These are phyloP conservation scores for Pelargonium myrrhifolium DNA, from an alignment of 441 rosid species.

Conservation along the genomic window DNA sequence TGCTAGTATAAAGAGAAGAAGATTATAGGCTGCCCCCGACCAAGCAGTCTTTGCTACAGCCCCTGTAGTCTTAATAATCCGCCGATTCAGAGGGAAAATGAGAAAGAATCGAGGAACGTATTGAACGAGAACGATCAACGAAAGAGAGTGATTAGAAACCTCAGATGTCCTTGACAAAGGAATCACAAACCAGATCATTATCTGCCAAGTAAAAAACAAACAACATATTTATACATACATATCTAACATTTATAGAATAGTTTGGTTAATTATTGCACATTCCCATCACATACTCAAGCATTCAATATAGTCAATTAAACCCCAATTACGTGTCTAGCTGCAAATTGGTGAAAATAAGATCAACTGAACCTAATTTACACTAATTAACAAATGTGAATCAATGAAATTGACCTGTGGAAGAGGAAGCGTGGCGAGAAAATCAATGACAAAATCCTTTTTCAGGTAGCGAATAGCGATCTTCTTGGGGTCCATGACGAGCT, in stretches of 20 bases:
- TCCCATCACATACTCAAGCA: too few relatives aligned
- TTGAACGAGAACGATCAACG: conserved; percentile 70
- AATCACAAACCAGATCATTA: conserved; percentile 70
- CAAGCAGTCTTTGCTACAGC: conserved; percentile 89
- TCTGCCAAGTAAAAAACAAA: conserved; percentile 30
- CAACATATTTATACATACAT: neutral
- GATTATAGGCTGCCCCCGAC: conserved; percentile 97
- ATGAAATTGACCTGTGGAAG: conserved; percentile 61
- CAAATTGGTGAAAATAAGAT: neutral
- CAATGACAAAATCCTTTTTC: conserved; percentile 53
- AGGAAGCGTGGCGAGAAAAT: conserved; percentile 74
- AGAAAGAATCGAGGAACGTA: conserved; percentile 79
- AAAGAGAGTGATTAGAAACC: conserved; percentile 63
- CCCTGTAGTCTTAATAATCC: conserved; percentile 79
- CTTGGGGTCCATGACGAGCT: conserved; percentile 69
- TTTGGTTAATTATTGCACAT: too few relatives aligned
- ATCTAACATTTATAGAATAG: too few relatives aligned
- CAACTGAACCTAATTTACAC: neutral
- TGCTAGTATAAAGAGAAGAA: conserved; percentile 78
- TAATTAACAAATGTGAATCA: too few relatives aligned
- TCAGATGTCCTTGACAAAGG: conserved; percentile 51
- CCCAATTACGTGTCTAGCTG: neutral
- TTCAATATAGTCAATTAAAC: neutral
- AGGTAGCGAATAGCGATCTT: conserved; percentile 61
- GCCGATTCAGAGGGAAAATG: conserved; percentile 77